Conservation (phyloP, 2,329 filamentous ascomycete genomes). For the Salinomyces thailandicus region DNA sequence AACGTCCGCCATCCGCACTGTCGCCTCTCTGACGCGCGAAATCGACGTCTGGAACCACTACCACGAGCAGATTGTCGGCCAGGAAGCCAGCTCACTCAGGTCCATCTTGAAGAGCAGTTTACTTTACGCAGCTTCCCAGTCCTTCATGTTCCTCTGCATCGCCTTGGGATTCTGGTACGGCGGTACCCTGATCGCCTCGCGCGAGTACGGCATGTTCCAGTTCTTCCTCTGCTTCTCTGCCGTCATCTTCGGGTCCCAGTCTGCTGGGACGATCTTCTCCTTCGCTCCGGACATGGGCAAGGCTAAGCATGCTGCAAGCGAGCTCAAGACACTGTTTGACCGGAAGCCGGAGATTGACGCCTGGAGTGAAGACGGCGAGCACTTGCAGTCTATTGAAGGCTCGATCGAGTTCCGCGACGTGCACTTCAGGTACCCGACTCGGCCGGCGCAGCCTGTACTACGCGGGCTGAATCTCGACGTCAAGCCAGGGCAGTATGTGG, state of each 20-base stretch:
- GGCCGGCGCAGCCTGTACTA: conserved; percentile 84
- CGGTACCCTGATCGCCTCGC: conserved; percentile 59
- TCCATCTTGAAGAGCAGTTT: conserved; percentile 67
- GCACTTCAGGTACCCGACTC: conserved; percentile 87
- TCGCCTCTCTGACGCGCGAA: conserved; percentile 83
- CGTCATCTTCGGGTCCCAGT: conserved; percentile 85
- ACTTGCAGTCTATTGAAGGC: conserved; percentile 56
- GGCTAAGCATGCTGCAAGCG: conserved; percentile 69
- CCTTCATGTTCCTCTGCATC: conserved; percentile 69
- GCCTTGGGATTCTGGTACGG: conserved; percentile 92
- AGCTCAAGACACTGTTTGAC: conserved; percentile 77
- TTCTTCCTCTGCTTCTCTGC: conserved; percentile 89
- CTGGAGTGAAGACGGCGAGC: conserved; percentile 61
- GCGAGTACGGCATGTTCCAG: conserved; percentile 67
- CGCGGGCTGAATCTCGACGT: conserved; percentile 68
- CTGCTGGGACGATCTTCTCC: conserved; percentile 78
- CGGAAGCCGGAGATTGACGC: conserved; percentile 70
- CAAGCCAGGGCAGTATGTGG: conserved; percentile 71
- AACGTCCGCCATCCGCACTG: conserved; percentile 85
- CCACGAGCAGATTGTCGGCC: conserved; percentile 52
- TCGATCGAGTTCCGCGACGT: conserved; percentile 83
- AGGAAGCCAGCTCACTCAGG: conserved; percentile 56
- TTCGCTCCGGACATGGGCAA: conserved; percentile 92
- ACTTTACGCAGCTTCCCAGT: conserved; percentile 78
- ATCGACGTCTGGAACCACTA: conserved; percentile 67